Evolutionary conservation across 2,329 filamentous ascomycete genomes (phyloP).

Genomic region (Ceratocystis destructans): DNA sequence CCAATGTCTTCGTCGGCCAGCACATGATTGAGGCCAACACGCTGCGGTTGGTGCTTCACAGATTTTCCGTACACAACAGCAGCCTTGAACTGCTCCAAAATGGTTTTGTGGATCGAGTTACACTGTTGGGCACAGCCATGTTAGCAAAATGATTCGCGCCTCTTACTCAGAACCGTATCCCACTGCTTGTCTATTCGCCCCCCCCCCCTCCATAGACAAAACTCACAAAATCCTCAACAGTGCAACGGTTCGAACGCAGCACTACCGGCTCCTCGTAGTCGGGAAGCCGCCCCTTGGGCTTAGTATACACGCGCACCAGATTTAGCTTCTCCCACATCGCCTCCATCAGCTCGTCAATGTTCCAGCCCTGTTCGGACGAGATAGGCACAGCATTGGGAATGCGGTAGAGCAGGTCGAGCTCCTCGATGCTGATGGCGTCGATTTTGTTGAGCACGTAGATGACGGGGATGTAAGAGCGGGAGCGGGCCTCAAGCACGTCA

Average conservation of each 20-base stretch:
- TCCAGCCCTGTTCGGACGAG: conserved; percentile 96
- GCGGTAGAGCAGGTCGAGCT: conserved; percentile 86
- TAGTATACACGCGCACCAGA: conserved; percentile 87
- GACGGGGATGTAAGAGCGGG: conserved; percentile 93
- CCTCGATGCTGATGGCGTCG: conserved; percentile 93
- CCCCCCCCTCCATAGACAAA: neutral
- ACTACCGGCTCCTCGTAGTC: conserved; percentile 91
- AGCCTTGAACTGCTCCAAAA: conserved; percentile 87
- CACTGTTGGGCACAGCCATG: conserved; percentile 44
- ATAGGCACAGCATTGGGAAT: conserved; percentile 96
- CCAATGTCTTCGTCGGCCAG: conserved; percentile 94
- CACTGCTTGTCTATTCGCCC: no score
- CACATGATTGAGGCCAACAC: conserved; percentile 82
- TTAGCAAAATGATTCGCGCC: neutral
- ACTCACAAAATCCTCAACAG: conserved; percentile 93
- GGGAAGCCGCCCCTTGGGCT: conserved; percentile 87
- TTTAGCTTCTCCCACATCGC: conserved; percentile 97
- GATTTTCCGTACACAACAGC: conserved; percentile 96
- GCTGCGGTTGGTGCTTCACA: conserved; percentile 96
- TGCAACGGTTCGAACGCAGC: conserved; percentile 65
- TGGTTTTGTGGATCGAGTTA: conserved; percentile 91
- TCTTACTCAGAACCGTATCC: no score
- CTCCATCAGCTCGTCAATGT: conserved; percentile 91
- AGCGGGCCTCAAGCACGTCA: conserved; percentile 87
- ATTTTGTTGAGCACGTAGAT: conserved; percentile 99